Evolutionary conservation across 179 eudicot species (phyloP), one percentile per base, ranked within the genome.

Genomic region (Patellifolia procumbens): DNA sequence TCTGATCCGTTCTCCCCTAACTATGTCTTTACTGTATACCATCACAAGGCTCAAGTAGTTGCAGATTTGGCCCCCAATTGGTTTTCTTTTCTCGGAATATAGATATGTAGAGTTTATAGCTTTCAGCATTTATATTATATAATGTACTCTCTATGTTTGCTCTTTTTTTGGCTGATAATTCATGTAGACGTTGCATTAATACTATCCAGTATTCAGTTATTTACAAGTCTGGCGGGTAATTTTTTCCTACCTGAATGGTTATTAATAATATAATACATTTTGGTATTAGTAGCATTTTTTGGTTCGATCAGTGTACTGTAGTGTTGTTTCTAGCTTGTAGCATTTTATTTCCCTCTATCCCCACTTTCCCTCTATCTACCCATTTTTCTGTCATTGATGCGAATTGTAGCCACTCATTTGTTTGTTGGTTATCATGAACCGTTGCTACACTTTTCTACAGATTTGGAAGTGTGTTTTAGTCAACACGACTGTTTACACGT

Each of bases 31-130:
- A 26, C 59, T 63, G 81, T 72, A 63, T 64, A 61, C 64, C 81
- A 49, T 62, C 34, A n/a, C 60, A 55, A 46, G 64, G 70, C 55
- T 72, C 59, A 49, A 59, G 19, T 56, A 53, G 76, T 53, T 65
- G 73, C 70, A 71, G 76, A 78, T 71, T 51, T 20, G 75, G 73
- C 39, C 66, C 43, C 63, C 65, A 51, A 31, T 67, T 39, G 62
- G 74, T 42, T 76, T 67, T 45, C 69, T 68, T 67, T 34, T 29
- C 32, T 29, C 34, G 73, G 75, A 78, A 79, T 74, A 82, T 78
- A 82, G 79, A 62, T 70, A 31, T 82, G 81, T 82, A 82, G 81
- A 78, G 75, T 74, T 76, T 72, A 74, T 74, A 78, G 81, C 61
- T 60, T 74, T 74, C 78, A 78, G 84, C 76, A 34, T 73, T 66